Conservation (phyloP, 2,329 filamentous ascomycete genomes). For the Alternaria atra region DNA sequence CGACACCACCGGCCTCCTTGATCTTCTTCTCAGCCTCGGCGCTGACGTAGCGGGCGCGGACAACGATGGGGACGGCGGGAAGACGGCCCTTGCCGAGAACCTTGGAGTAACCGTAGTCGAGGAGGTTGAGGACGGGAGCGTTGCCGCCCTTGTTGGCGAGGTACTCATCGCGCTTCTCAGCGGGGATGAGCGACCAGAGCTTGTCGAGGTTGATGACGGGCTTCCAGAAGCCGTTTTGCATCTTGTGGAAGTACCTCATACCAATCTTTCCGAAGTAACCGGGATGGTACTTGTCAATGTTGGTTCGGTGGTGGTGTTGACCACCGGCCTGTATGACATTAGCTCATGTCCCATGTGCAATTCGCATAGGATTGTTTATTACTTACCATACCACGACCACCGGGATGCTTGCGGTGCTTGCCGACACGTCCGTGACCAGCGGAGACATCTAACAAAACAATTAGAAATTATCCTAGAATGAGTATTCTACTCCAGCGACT, state of each 20-base stretch:
- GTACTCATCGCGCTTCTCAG: constrained; percentile 93
- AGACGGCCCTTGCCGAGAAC: constrained; percentile 98
- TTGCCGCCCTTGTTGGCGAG: constrained; percentile 85
- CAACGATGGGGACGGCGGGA: constrained; percentile 90
- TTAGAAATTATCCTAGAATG: too few relatives aligned
- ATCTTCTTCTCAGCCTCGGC: constrained; percentile 99
- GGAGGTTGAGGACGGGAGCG: constrained; percentile 96
- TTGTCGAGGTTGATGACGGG: constrained; percentile 99
- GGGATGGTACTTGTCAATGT: constrained; percentile 92
- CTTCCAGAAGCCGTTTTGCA: constrained; percentile 97
- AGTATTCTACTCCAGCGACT: too few relatives aligned
- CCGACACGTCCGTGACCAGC: constrained; percentile 96
- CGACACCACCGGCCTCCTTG: constrained; percentile 93
- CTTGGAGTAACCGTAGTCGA: constrained; percentile 97
- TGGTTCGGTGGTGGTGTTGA: constrained; percentile 97
- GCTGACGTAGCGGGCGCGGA: constrained; percentile 94
- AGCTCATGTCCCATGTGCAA: too few relatives aligned
- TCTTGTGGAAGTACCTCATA: constrained; percentile 75
- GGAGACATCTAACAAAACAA: constrained; percentile 71
- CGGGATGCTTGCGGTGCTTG: constrained; percentile 93
- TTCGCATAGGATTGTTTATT: background rate
- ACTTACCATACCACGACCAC: constrained; percentile 70
- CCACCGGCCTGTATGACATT: constrained; percentile 73
- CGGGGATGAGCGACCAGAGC: constrained; percentile 95
- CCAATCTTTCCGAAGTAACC: constrained; percentile 97